Evolutionary conservation across 75 land plant genomes (phyloP).

Genomic region (Gnetum montanum): DNA sequence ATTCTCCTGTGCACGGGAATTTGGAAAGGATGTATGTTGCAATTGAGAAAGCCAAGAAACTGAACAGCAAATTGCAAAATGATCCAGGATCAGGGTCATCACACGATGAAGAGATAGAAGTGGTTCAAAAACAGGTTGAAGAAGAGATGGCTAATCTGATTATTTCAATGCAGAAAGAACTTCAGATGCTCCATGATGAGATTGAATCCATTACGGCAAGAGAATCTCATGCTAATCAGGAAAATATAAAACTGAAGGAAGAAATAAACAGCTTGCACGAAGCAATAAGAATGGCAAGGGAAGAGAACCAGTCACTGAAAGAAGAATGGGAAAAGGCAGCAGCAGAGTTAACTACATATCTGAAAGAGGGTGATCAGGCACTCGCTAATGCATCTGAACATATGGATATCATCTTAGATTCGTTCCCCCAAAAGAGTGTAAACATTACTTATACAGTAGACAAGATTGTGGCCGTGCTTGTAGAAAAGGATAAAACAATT

Average conservation of each 20-base stretch:
- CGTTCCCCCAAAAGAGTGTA: slow-evolving; percentile 29
- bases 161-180: slow-evolving; percentile 69
- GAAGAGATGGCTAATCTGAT: slow-evolving; percentile 80
- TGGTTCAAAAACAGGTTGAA: slow-evolving; percentile 69
- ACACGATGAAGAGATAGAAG: slow-evolving; percentile 56
- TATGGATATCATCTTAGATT: slow-evolving; percentile 37
- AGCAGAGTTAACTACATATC: slow-evolving; percentile 42
- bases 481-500: slow-evolving; percentile 44
- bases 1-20: slow-evolving; percentile 36
- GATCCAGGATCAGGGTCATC: slow-evolving; percentile 38
- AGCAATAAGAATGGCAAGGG: slow-evolving; percentile 17
- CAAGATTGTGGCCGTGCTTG: slow-evolving; percentile 18
- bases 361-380: slow-evolving; percentile 56
- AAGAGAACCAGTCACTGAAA: slow-evolving; percentile 26
- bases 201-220: slow-evolving; percentile 26
- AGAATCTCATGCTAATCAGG: slow-evolving; percentile 25
- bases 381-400: slow-evolving; percentile 55
- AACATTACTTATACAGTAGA: slow-evolving; percentile 33
- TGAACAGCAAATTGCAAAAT: slow-evolving; percentile 36
- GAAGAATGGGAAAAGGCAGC: slow-evolving; percentile 65
- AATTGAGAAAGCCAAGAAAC: slow-evolving; percentile 45
- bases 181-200: slow-evolving; percentile 43
- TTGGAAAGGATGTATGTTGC: slow-evolving; percentile 54
- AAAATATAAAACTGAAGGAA: slow-evolving; percentile 16
- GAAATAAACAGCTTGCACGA: slow-evolving; percentile 23